Base-by-base conservation (phyloP, 257 asterid genomes). In the Coffea eugenioides region DNA sequence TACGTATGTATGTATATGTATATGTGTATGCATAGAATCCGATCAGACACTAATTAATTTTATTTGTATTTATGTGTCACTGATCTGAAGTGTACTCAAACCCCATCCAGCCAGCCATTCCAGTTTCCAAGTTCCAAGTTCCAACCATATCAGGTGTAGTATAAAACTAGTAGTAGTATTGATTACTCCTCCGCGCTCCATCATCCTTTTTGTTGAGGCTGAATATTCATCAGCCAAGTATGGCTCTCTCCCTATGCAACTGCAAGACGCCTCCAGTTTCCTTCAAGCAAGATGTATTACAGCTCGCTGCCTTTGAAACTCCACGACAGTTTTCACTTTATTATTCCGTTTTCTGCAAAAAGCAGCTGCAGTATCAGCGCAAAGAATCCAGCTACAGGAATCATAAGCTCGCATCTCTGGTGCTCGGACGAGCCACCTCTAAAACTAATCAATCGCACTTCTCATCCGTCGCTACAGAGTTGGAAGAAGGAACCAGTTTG, bases 211-310 rank as follows among this genome's bases (percentile, higher is more conserved):
- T 56, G 62, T 2, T 49, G 15, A 20, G 21, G 6, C 59, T 15
- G 6, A 54, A 39, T 31, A 31, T 31, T 31, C 31, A 31, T 31
- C 31, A 31, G 31, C 31, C 31, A 31, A 16, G 20, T 4, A 54
- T 54, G 61, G 61, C 61, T 54, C 23, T 54, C 61, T 54, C 61
- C 18, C 79, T 75, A 0, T 75, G 57, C 79, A 75, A 75, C 0
- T 75, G 57, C 79, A 75, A 75, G 46, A 23, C 70, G n/a, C 52
- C 70, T 41, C 31, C 31, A 31, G 31, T 59, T 27, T n/a, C 21
- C 31, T 64, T 59, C n/a, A 59, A 59, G 41, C 13, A 39, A 39
- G 43, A 39, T 39, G 43, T 57, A 4, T 12, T n/a, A 20, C 79
- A 74, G 39, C 65, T 61, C 69, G 43, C 3, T 15, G 62, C 62